phyloP scores from a whole-genome alignment of 345 rosid species.

The Draba incana region DNA sequence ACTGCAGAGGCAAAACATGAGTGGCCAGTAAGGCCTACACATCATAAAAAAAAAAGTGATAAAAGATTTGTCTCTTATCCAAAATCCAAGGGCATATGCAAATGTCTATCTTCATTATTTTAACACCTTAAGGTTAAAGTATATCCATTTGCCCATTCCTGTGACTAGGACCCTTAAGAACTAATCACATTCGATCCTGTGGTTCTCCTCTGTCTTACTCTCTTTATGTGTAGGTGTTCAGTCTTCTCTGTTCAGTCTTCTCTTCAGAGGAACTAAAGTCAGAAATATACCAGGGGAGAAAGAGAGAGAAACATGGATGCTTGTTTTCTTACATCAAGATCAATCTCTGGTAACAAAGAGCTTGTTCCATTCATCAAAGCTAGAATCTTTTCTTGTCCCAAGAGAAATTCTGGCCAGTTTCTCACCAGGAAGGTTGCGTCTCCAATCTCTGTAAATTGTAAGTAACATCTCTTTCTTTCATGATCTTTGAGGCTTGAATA shows the following conservation, averaged over 20 bases:
- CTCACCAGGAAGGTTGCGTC: constrained; percentile 43
- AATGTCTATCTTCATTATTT: constrained; percentile 35
- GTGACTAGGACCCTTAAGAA: constrained; percentile 36
- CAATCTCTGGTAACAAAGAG: constrained; percentile 54
- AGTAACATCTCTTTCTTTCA: constrained; percentile 35
- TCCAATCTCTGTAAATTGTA: constrained; percentile 52
- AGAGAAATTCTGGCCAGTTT: constrained; percentile 42
- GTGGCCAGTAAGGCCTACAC: constrained; percentile 37
- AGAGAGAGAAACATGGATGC: constrained; percentile 58
- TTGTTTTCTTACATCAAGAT: constrained; percentile 65
- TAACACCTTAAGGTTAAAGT: constrained; percentile 31
- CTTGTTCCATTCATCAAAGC: constrained; percentile 50
- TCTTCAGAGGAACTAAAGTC: constrained; percentile 12
- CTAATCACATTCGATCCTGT: constrained; percentile 39
- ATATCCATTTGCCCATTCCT: constrained; percentile 54
- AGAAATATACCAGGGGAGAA: constrained; percentile 1
- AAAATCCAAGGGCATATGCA: constrained; percentile 30
- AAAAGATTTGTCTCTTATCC: constrained; percentile 41
- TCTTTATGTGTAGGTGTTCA: constrained; percentile 27
- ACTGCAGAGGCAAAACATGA: constrained; percentile 22
- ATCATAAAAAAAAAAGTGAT: constrained; percentile 23
- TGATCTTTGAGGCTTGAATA: too few species aligned
- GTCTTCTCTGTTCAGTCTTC: constrained; percentile 8
- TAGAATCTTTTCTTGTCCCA: constrained; percentile 45
- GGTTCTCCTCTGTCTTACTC: constrained; percentile 40